A percentile compares a stretch with the other conserved stretches of the same genome.
phyloP scores from a whole-genome alignment of 83 land plant genomes.

The Picea mariana region DNA sequence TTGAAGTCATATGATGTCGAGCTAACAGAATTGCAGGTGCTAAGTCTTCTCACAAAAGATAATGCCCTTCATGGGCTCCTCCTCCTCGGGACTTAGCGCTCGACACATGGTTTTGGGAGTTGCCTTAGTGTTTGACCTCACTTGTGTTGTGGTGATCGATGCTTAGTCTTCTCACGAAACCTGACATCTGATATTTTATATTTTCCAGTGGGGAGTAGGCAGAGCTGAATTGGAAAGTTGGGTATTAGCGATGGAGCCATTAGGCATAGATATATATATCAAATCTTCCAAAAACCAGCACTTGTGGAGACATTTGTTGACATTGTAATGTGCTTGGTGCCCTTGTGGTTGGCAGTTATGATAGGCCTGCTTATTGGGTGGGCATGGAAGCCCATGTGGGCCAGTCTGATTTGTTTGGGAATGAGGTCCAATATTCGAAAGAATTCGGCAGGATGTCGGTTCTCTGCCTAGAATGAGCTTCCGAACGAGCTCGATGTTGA shows the following conservation, averaged over 20 bases:
- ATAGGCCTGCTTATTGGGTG: conserved; percentile 86
- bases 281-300: conserved; percentile 36
- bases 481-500: too few relatives aligned
- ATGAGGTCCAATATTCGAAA: conserved; percentile 54
- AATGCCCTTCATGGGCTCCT: too few relatives aligned
- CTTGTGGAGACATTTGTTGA: conserved; percentile 66
- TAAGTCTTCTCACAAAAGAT: neutral
- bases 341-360: conserved; percentile 90
- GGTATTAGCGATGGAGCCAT: conserved; percentile 29
- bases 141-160: too few relatives aligned
- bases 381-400: conserved; percentile 97
- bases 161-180: too few relatives aligned
- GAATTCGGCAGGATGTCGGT: too few relatives aligned
- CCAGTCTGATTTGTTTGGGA: conserved; percentile 73
- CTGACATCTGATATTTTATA: neutral
- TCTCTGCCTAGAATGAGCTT: too few relatives aligned
- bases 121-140: too few relatives aligned
- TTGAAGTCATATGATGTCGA: neutral
- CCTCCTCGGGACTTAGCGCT: too few relatives aligned
- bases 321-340: conserved; percentile 70
- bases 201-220: too few relatives aligned
- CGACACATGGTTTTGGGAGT: too few relatives aligned
- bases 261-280: conserved; percentile 29
- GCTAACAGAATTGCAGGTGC: neutral
- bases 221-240: neutral